Evolutionary conservation across 495 filamentous ascomycete species (phyloP), one percentile per base, ranked within the genome.

Genomic region (Lophium mytilinum): DNA sequence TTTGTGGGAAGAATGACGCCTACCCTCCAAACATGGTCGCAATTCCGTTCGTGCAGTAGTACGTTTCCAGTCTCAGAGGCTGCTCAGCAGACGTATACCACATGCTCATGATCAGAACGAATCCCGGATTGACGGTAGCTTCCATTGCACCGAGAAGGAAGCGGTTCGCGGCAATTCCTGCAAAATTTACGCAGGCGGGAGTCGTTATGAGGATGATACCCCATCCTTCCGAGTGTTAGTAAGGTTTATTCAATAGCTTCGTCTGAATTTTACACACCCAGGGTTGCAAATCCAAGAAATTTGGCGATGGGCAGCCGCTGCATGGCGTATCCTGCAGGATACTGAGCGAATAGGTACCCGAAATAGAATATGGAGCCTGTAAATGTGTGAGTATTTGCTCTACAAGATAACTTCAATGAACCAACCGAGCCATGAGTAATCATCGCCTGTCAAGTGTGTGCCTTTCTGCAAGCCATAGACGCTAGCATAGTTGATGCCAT

Each of bases 401-500:
- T 3, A 56, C 12, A 39, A 24, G 24, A 17, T 35, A 40, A n/a
- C 11, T 3, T 4, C 10, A 46, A 9, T 14, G 0, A 40, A 19
- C 71, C 0, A 39, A 19, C 71, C 65, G 0, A 80, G 72, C 82
- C 81, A 85, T 17, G 77, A 77, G 63, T 82, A 83, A 30, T 84
- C 75, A 56, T 81, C 75, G 11, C 79, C 80, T 0, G 70, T 62
- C 11, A 83, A 56, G 37, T 78, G 50, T 0, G 79, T 79, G 5
- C 73, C 81, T 53, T 74, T 59, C 46, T 80, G 72, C 33, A 83
- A 57, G 0, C 80, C 81, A 59, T 78, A 83, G 0, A 81, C 79
- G n/a, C 76, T 78, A 2, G 82, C 78, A 56, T 78, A 85, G 56
- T 80, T 82, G 64, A 84, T 75, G 24, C 73, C 77, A 36, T 77